Evolutionary conservation across 2,329 filamentous ascomycete genomes (phyloP).

Genomic region (Phialophora expanda): DNA sequence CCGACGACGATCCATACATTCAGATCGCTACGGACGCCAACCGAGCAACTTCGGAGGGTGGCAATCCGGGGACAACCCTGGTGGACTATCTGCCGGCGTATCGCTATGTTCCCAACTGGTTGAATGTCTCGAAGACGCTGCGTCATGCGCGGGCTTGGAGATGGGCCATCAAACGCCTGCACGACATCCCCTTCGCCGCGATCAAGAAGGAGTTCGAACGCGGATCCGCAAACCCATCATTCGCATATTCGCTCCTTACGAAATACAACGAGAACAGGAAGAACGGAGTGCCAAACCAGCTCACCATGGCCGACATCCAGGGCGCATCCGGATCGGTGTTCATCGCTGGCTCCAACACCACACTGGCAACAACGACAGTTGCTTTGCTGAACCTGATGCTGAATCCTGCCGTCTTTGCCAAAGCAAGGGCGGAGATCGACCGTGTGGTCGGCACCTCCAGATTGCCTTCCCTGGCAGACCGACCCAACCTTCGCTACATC

Average conservation of each 20-base stretch:
- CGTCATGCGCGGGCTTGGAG: constrained; percentile 41
- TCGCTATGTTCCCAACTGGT: constrained; percentile 50
- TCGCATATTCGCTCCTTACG: constrained; percentile 6
- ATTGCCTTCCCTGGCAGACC: constrained; percentile 57
- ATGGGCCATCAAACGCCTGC: constrained; percentile 48
- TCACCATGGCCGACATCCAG: constrained; percentile 15
- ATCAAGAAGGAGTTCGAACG: constrained; percentile 6
- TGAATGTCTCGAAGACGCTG: constrained; percentile 40
- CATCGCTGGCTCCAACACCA: constrained; percentile 41
- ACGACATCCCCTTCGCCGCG: constrained; percentile 50
- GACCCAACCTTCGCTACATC: constrained; percentile 57
- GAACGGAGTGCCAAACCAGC: constrained; percentile 43
- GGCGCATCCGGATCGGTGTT: constrained; percentile 22
- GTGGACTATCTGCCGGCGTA: constrained; percentile 57
- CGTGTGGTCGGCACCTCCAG: constrained; percentile 55
- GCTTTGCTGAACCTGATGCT: constrained; percentile 49
- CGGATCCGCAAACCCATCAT: not conserved
- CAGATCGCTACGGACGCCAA: constrained; percentile 54
- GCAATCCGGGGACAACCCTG: constrained; percentile 45
- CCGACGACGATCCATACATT: constrained; percentile 50
- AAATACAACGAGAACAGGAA: constrained; percentile 15
- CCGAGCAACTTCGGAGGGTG: constrained; percentile 48
- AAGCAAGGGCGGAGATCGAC: constrained; percentile 56
- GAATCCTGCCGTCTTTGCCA: constrained; percentile 52
- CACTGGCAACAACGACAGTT: constrained; percentile 47